A percentile compares a stretch with the other conserved stretches of the same genome.
Conservation (phyloP, 768 basidiomycete species). For the Mycena kentingensis region DNA sequence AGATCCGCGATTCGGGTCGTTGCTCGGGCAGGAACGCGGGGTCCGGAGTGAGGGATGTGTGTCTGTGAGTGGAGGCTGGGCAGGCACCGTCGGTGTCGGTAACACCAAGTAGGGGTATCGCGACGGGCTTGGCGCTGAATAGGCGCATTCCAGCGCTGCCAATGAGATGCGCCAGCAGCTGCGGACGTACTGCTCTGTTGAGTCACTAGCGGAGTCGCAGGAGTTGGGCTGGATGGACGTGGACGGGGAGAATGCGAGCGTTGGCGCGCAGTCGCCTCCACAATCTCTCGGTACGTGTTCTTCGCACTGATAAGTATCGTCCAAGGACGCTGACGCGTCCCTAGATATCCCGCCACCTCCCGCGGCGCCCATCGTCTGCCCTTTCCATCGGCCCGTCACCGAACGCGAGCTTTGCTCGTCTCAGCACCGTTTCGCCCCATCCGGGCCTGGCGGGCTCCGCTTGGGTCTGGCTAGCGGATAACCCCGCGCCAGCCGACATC, state of each 20-base stretch:
- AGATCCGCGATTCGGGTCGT: constrained; percentile 10
- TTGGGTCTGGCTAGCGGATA: background rate
- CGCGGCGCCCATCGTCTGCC: background rate
- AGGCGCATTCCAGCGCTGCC: background rate
- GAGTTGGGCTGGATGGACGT: too few relatives aligned
- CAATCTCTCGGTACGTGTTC: too few relatives aligned
- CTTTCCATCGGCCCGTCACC: constrained; percentile 8
- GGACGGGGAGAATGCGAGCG: too few relatives aligned
- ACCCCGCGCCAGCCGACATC: background rate
- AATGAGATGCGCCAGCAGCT: background rate
- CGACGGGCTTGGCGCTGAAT: background rate
- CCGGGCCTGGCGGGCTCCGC: background rate
- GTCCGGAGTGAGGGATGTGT: constrained; percentile 5
- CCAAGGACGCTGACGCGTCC: background rate
- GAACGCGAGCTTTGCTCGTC: constrained; percentile 13
- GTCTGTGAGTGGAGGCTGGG: constrained; percentile 12
- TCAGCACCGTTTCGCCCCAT: constrained; percentile 11
- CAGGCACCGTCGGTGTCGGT: constrained; percentile 1
- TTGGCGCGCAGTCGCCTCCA: too few relatives aligned
- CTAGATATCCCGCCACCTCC: background rate
- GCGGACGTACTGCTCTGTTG: constrained; percentile 7
- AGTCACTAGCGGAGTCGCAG: too few relatives aligned
- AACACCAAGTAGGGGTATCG: background rate
- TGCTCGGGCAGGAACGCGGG: constrained; percentile 14
- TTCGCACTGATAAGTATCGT: background rate